Conservation (phyloP, 2,329 filamentous ascomycete species). For the Endocalyx cinctus region DNA sequence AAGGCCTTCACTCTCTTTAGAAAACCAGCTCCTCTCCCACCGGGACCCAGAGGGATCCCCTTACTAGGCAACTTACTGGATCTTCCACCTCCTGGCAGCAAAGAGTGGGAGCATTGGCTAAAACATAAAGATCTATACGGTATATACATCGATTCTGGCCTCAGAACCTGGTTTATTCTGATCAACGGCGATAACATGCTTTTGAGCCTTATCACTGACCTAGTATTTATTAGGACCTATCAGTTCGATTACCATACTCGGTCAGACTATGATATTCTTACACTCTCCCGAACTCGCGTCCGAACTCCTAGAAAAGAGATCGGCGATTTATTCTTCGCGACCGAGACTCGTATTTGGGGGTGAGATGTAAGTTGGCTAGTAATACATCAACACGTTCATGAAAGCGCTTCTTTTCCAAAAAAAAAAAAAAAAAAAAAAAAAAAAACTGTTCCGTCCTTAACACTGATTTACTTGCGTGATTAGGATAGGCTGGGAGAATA, state of each 20-base stretch:
- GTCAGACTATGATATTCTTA: conserved; percentile 36
- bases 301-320: conserved; percentile 34
- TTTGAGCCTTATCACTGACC: too few species aligned
- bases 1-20: too few species aligned
- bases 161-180: too few species aligned
- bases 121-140: conserved; percentile 37
- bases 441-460: too few species aligned
- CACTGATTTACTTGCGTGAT: too few species aligned
- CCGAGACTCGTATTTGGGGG: conserved; percentile 27
- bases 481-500: too few species aligned
- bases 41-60: conserved; percentile 44
- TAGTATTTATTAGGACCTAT: too few species aligned
- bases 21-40: conserved; percentile 40
- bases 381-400: too few species aligned
- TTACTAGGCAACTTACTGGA: conserved; percentile 48
- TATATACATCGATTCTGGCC: too few species aligned
- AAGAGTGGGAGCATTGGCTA: conserved; percentile 37
- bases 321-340: conserved; percentile 30
- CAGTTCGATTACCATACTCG: conserved; percentile 37
- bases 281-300: conserved; percentile 31
- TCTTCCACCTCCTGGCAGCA: conserved; percentile 34
- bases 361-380: conserved; percentile 34
- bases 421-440: too few species aligned
- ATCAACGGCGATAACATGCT: too few species aligned
- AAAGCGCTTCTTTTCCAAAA: too few species aligned